Evolutionary conservation across 331 rosid genomes (phyloP), one percentile per base, ranked within the genome.

Genomic region (Cydonia oblonga): DNA sequence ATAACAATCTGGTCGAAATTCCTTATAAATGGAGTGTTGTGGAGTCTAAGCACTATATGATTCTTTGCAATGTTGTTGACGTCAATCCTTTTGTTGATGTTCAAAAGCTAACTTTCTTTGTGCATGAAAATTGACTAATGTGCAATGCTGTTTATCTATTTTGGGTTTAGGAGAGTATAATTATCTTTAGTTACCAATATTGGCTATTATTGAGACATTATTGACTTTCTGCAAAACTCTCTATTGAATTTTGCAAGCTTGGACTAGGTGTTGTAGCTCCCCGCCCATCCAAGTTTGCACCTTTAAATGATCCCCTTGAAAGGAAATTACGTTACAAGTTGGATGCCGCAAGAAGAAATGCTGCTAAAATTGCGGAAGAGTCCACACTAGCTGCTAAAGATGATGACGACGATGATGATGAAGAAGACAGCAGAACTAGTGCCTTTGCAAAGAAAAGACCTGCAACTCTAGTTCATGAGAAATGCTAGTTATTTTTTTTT

Each of bases 391-490:
- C 73, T 57, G 60, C 61, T 22, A 35, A 28, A 57, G 73, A 74
- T 72, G 64, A 66, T 14, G 25, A 78, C 1, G 81, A 81, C 2
- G 75, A 77, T 23, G 79, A 81, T 8, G 84, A 82, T 10, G 6
- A 40, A 3, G 44, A 33, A 4, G 97, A 90, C 54, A 90, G 98
- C 85, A 81, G 92, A 84, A 89, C 90, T 46, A 76, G 68, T 59
- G 84, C 83, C 3, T 93, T 90, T 69, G 11, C 75, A 67, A 92
- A 88, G 81, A 93, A 88, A 77, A 85, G 86, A 82, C 76, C 86
- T 54, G 32, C 81, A 12, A 28, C 33, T 66, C 90, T 81, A 20
- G 26, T 65, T 64, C 66, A 35, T 7, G n/a, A 63, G 66, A 64
- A 38, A n/a, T n/a, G n/a, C n/a, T n/a, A n/a, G n/a, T n/a, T n/a